Evolutionary conservation across 257 asterid genomes (phyloP).

Genomic region (Striga asiatica): DNA sequence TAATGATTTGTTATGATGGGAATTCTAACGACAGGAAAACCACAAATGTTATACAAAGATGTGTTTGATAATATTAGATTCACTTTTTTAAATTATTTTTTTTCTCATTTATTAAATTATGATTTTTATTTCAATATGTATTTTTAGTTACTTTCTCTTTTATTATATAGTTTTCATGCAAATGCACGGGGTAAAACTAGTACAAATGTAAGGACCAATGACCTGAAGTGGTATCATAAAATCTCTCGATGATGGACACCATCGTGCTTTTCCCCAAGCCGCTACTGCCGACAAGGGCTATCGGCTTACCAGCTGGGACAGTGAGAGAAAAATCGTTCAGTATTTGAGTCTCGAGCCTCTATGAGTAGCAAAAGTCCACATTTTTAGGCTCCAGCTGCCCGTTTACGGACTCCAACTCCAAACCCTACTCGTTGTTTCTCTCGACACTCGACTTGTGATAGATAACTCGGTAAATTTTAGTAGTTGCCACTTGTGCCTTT

Average conservation of each 20-base stretch:
- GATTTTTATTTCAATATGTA: too few relatives aligned
- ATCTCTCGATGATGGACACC: slow-evolving; percentile 83
- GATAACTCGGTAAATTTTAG: slow-evolving; percentile 57
- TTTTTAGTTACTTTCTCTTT: too few relatives aligned
- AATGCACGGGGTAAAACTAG: too few relatives aligned
- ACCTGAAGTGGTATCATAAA: slow-evolving; percentile 86
- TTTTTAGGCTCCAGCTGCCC: slow-evolving; percentile 71
- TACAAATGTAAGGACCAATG: neutral
- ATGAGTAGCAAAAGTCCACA: slow-evolving; percentile 63
- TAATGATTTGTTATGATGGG: too few relatives aligned
- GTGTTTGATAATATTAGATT: too few relatives aligned
- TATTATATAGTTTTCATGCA: too few relatives aligned
- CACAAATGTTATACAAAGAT: too few relatives aligned
- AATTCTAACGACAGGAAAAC: too few relatives aligned
- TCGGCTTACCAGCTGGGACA: slow-evolving; percentile 76
- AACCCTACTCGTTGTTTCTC: slow-evolving; percentile 40
- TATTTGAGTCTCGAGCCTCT: slow-evolving; percentile 58
- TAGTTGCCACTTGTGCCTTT: slow-evolving; percentile 83
- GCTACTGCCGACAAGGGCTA: slow-evolving; percentile 84
- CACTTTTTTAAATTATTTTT: too few relatives aligned
- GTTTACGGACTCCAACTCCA: slow-evolving; percentile 52
- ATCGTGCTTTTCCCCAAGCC: slow-evolving; percentile 92
- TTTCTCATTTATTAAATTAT: too few relatives aligned
- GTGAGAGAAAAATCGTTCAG: slow-evolving; percentile 45
- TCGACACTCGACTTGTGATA: slow-evolving; percentile 66